Conservation (phyloP, 495 filamentous ascomycete genomes). For the Penicillium mononematosum region DNA sequence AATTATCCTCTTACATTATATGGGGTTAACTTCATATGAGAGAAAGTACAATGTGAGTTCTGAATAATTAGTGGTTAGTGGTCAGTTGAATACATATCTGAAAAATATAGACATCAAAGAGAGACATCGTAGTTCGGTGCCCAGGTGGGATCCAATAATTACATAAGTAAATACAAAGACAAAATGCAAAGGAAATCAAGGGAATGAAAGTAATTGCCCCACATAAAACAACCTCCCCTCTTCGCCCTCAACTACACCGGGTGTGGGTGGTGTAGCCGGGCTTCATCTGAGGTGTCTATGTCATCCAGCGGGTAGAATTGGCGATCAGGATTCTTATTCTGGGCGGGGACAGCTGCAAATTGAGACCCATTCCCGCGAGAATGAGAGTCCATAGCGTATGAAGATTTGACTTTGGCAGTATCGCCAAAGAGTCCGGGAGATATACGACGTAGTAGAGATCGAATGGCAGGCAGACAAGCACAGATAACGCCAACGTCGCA, state of each 20-base stretch:
- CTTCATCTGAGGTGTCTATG: constrained; percentile 28
- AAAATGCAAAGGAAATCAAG: neutral
- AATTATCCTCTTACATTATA: neutral
- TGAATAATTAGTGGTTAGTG: neutral
- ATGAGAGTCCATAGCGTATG: constrained; percentile 21
- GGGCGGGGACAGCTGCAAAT: constrained; percentile 17
- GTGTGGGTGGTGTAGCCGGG: constrained; percentile 13
- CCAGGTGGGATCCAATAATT: neutral
- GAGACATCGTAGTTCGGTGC: neutral
- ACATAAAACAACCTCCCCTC: neutral
- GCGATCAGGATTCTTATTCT: constrained; percentile 21
- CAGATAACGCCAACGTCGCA: constrained; percentile 36
- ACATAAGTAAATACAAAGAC: neutral
- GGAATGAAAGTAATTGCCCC: neutral
- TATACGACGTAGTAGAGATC: constrained; percentile 28
- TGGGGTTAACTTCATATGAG: neutral
- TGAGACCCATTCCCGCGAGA: constrained; percentile 23
- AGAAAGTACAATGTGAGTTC: neutral
- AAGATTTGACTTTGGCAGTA: constrained; percentile 20
- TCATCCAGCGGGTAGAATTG: constrained; percentile 29
- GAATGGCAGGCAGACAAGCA: constrained; percentile 35
- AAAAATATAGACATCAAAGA: neutral
- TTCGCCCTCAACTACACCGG: neutral
- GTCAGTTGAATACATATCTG: too few relatives aligned
- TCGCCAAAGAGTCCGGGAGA: constrained; percentile 31